Conservation (phyloP, 805 yeast species). For the Ogataea philodendri region DNA sequence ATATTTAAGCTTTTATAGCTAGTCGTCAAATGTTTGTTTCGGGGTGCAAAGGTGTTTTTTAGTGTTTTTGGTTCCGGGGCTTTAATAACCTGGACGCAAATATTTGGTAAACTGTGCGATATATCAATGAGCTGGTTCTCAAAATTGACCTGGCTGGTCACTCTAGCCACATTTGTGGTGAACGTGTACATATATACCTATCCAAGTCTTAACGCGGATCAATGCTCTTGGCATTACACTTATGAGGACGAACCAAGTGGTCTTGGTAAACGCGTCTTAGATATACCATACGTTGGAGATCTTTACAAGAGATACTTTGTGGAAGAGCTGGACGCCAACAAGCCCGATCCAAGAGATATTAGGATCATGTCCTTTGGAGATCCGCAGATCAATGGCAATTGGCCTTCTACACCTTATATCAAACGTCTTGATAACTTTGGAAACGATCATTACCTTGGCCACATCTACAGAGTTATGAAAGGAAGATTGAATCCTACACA, state of each 20-base stretch:
- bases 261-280: slow-evolving; percentile 19
- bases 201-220: slow-evolving; percentile 55
- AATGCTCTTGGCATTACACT: slow-evolving; percentile 60
- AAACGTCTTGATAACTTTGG: slow-evolving; percentile 83
- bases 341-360: slow-evolving; percentile 35
- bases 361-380: slow-evolving; percentile 86
- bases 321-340: slow-evolving; percentile 17
- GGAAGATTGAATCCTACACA: slow-evolving; percentile 66
- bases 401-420: slow-evolving; percentile 66
- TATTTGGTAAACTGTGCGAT: too few relatives aligned
- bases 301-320: slow-evolving; percentile 31
- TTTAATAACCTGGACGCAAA: too few relatives aligned
- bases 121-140: slow-evolving; percentile 3
- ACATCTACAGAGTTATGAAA: slow-evolving; percentile 68
- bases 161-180: slow-evolving; percentile 42
- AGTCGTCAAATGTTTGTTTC: not conserved
- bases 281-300: slow-evolving; percentile 37
- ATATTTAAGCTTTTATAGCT: too few relatives aligned
- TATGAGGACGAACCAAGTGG: slow-evolving; percentile 22
- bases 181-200: slow-evolving; percentile 73
- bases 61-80: too few relatives aligned
- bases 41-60: not conserved
- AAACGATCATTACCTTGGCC: slow-evolving; percentile 86
- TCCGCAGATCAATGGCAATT: slow-evolving; percentile 92
- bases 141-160: slow-evolving; percentile 27